These are phyloP conservation scores for Daldinia concentrica DNA, from an alignment of 495 filamentous ascomycete species.

Conservation along the genomic window DNA sequence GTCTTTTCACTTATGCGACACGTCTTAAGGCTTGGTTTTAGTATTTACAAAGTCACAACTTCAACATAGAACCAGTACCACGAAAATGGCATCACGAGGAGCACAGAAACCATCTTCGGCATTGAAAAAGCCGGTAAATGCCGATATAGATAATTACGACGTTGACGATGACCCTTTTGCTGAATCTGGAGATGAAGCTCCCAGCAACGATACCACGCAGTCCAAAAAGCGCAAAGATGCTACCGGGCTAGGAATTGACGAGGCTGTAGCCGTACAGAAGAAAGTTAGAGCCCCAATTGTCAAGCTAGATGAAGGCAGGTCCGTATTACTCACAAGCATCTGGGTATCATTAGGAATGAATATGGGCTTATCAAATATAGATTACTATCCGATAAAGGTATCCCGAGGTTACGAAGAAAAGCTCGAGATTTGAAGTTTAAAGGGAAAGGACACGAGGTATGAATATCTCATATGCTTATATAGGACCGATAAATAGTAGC, in stretches of 20 bases:
- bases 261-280: conserved; percentile 82
- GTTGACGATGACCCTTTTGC: conserved; percentile 56
- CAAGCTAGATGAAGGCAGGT: conserved; percentile 88
- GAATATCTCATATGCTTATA: neutral
- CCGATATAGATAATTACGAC: conserved; percentile 79
- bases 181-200: conserved; percentile 46
- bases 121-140: conserved; percentile 39
- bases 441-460: conserved; percentile 93
- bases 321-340: conserved; percentile 23
- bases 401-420: conserved; percentile 79
- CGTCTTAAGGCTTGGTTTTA: conserved; percentile 3
- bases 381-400: conserved; percentile 80
- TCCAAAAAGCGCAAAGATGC: conserved; percentile 50
- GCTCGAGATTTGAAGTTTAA: conserved; percentile 81
- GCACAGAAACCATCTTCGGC: conserved; percentile 13
- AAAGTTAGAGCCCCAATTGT: conserved; percentile 73
- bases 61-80: neutral
- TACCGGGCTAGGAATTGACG: conserved; percentile 76
- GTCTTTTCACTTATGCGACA: conserved; percentile 33
- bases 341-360: neutral
- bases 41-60: neutral
- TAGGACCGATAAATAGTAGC: neutral
- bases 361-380: conserved; percentile 50
- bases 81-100: conserved; percentile 37
- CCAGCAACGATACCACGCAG: conserved; percentile 26